phyloP scores from a whole-genome alignment of 140 eudicot genomes.

The Flaveria floridana region DNA sequence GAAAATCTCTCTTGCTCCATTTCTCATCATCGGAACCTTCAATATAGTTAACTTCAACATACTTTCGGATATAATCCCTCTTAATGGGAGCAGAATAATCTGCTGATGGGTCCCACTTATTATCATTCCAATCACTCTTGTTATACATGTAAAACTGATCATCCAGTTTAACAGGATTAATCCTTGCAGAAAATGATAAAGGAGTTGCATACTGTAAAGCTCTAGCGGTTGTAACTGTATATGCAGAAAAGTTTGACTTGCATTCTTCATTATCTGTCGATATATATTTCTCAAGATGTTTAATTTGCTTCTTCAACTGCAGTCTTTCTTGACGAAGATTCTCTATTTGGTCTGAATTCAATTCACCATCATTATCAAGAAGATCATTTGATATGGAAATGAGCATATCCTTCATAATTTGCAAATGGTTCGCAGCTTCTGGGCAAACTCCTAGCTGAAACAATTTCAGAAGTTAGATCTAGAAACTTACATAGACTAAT shows the following conservation, averaged over 20 bases:
- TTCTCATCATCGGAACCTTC: constrained; percentile 83
- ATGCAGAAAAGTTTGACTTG: constrained; percentile 67
- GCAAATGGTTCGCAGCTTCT: constrained; percentile 73
- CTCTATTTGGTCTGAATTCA: constrained; percentile 52
- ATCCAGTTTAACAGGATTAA: constrained; percentile 59
- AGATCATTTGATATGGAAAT: constrained; percentile 82
- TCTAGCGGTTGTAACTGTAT: constrained; percentile 47
- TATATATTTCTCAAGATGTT: constrained; percentile 57
- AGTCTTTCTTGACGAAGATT: constrained; percentile 79
- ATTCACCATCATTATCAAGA: constrained; percentile 57
- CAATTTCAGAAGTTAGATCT: constrained; percentile 26
- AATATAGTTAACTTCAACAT: constrained; percentile 62
- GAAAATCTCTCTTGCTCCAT: constrained; percentile 77
- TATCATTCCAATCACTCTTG: constrained; percentile 33
- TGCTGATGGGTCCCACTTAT: constrained; percentile 57
- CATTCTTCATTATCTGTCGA: constrained; percentile 50
- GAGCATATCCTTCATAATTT: constrained; percentile 74
- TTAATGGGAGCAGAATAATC: constrained; percentile 56
- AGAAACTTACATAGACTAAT: constrained; percentile 15
- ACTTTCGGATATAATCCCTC: constrained; percentile 66
- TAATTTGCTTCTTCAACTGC: constrained; percentile 81
- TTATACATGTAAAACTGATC: constrained; percentile 40
- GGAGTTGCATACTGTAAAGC: constrained; percentile 56
- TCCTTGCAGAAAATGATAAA: constrained; percentile 39
- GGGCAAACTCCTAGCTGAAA: constrained; percentile 79